Base-by-base conservation (phyloP, 2,329 filamentous ascomycete genomes). In the Talaromyces verruculosus region DNA sequence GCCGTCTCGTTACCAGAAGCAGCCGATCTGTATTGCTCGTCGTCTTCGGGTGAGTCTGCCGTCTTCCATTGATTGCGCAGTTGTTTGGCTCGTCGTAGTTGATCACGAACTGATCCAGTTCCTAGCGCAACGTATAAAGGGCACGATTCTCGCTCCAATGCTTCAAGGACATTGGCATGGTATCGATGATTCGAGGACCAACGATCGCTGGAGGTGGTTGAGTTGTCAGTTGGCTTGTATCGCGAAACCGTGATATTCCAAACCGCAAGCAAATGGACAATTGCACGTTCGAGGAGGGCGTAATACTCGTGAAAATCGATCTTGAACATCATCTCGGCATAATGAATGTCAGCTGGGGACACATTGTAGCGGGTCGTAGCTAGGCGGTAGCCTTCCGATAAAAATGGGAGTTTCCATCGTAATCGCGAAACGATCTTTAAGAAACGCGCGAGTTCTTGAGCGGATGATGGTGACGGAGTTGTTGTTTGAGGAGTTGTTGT, bases 291-390 rank as follows among this genome's bases (percentile, higher is more conserved):
- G 6, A 92, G 84, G 41, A 91, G 83, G 61, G 87, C 86, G 78
- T 92, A 92, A 75, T 89, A 92, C 72, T 92, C 90, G 76, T 90
- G 88, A 68, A 92, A 92, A 72, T 92, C 90, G 7, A 92, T 83
- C 75, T 92, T 91, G 80, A 92, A 92, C 83, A 91, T 91, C 17
- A 86, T 82, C 75, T 89, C 87, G 0, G 84, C 84, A 15, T 76
- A 69, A 0, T 70, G 61, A 53, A 72, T 64, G n/a, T 72, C 72
- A 2, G 68, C 69, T 7, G 73, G 70, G n/a, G 71, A 47, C 45
- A 41, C n/a, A 25, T 35, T 65, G 11, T 75, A 72, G 28, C 75
- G 73, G 22, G 73, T 71, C 0, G 76, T 71, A 0, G 87, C 86
- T 1, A 81, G 78, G n/a, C 75, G 75, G 72, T 89, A 89, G 1